A percentile compares a stretch with the other conserved stretches of the same genome.
Conservation (phyloP, 345 rosid species). For the Linum lewisii region DNA sequence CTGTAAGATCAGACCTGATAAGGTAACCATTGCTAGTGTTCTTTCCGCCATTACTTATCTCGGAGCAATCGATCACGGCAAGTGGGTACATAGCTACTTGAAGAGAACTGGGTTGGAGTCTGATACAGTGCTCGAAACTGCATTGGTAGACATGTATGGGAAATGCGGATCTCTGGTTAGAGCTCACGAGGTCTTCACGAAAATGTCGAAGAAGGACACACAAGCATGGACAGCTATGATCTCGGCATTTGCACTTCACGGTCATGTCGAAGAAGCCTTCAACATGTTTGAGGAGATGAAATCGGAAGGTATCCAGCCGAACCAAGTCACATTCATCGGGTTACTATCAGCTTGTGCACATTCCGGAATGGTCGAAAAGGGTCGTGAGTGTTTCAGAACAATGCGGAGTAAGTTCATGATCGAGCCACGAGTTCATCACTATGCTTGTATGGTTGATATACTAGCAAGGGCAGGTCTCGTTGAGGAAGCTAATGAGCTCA, state of each 20-base stretch:
- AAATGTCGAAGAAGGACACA: constrained; percentile 29
- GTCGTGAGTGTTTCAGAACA: constrained; percentile 15
- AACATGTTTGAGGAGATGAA: constrained; percentile 34
- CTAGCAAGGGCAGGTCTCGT: constrained; percentile 38
- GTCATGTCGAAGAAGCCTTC: constrained; percentile 31
- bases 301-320: constrained; percentile 21
- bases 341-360: constrained; percentile 45
- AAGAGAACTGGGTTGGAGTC: constrained; percentile 31
- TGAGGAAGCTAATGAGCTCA: constrained; percentile 34
- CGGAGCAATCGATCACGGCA: constrained; percentile 23
- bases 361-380: constrained; percentile 41
- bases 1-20: constrained; percentile 22
- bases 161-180: constrained; percentile 31
- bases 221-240: constrained; percentile 48
- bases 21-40: constrained; percentile 39
- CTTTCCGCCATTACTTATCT: constrained; percentile 30
- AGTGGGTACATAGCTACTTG: constrained; percentile 31
- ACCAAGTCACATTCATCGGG: constrained; percentile 32
- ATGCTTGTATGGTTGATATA: constrained; percentile 39
- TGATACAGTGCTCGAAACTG: constrained; percentile 38
- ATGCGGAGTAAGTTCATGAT: constrained; percentile 28
- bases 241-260: constrained; percentile 41
- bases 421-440: constrained; percentile 27
- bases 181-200: constrained; percentile 23
- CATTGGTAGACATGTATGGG: constrained; percentile 47